These are phyloP conservation scores for Ophiorrhiza pumila DNA, from an alignment of 257 asterid genomes.

Conservation along the genomic window DNA sequence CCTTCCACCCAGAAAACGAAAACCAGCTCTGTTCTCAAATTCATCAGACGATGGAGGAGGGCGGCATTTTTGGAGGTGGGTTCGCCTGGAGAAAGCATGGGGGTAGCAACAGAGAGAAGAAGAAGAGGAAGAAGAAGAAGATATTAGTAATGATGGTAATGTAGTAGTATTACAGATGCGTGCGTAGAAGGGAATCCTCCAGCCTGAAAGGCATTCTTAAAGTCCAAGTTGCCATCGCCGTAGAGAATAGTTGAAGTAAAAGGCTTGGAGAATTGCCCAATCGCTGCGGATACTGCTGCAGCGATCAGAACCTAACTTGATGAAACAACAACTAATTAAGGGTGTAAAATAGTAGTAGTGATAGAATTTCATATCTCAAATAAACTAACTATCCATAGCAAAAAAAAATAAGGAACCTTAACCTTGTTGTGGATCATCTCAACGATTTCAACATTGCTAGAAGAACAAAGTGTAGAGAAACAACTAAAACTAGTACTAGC, in stretches of 20 bases:
- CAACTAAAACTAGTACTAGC: not conserved
- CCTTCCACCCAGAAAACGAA: not conserved
- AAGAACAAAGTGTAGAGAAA: not conserved
- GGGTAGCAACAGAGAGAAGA: no score
- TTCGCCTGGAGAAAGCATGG: no score
- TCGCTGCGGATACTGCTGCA: conserved; percentile 66
- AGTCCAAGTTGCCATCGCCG: conserved; percentile 50
- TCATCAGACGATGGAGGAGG: no score
- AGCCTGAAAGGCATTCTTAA: conserved; percentile 47
- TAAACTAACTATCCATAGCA: not conserved
- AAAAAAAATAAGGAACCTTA: not conserved
- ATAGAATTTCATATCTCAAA: no score
- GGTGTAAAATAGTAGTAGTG: no score
- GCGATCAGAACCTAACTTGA: conserved; percentile 63
- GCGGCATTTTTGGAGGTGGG: no score
- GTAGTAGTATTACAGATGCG: conserved; percentile 80
- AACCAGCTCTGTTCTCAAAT: no score
- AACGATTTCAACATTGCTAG: not conserved
- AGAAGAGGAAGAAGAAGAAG: no score
- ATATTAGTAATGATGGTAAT: no score
- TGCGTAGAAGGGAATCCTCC: conserved; percentile 97
- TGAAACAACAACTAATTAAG: no score
- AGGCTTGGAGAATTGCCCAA: conserved; percentile 81
- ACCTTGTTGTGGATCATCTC: conserved; percentile 27
- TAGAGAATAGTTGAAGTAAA: conserved; percentile 53